A percentile compares a stretch with the other conserved stretches of the same genome.
These are phyloP conservation scores for Paxillus ammoniavirescens DNA, from an alignment of 768 basidiomycete genomes.

Conservation along the genomic window DNA sequence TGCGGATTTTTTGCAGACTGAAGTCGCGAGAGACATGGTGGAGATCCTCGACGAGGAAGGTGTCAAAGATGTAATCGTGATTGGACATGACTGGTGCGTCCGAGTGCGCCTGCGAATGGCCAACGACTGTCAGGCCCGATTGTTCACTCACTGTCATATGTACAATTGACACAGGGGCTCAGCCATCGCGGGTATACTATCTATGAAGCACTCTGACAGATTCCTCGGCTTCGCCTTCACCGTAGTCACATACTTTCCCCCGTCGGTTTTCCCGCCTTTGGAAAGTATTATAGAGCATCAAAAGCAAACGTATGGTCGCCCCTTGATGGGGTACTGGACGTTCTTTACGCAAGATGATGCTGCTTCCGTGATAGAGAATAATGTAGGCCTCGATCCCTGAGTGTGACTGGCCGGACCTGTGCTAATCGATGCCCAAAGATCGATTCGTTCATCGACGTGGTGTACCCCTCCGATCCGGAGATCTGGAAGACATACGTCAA, in stretches of 20 bases:
- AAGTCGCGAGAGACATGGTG: slow-evolving; percentile 32
- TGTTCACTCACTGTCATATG: too few species aligned
- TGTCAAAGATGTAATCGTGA: slow-evolving; percentile 29
- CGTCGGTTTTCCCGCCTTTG: slow-evolving; percentile 25
- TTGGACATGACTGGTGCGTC: slow-evolving; percentile 42
- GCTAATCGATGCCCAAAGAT: slow-evolving; percentile 20
- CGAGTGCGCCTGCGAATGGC: too few species aligned
- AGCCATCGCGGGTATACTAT: slow-evolving; percentile 33
- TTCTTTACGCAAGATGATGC: slow-evolving; percentile 34
- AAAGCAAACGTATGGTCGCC: slow-evolving; percentile 32
- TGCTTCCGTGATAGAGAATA: slow-evolving; percentile 30
- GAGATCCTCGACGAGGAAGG: slow-evolving; percentile 39
- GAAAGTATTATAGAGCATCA: slow-evolving; percentile 24
- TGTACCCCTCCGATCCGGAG: slow-evolving; percentile 34
- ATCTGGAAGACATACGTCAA: slow-evolving; percentile 36
- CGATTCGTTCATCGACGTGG: slow-evolving; percentile 38
- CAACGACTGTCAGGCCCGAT: background rate
- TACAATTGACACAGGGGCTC: slow-evolving; percentile 33
- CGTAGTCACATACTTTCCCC: slow-evolving; percentile 33
- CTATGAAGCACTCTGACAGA: slow-evolving; percentile 38
- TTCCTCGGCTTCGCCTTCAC: slow-evolving; percentile 40
- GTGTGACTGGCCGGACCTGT: background rate
- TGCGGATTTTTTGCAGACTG: slow-evolving; percentile 24
- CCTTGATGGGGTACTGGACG: slow-evolving; percentile 43
- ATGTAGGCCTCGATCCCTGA: slow-evolving; percentile 26